Percentiles rank a stretch among this genome's conserved stretches.
Conservation (phyloP, 2,329 filamentous ascomycete species). For the Talaromyces albobiverticillius region DNA sequence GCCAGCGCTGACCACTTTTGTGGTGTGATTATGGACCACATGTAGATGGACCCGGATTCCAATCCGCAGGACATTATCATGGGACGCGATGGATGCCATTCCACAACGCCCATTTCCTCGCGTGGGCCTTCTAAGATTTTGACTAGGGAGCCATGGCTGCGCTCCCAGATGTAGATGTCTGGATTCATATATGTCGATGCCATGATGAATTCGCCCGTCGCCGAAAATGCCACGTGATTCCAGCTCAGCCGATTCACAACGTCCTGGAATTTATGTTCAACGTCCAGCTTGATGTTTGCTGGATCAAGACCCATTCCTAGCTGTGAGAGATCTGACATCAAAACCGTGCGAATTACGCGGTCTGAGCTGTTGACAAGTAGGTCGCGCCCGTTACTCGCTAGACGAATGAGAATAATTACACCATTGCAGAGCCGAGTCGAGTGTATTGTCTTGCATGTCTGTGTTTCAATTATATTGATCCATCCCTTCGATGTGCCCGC, state of each 20-base stretch:
- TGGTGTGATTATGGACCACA: constrained; percentile 92
- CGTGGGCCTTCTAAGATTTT: constrained; percentile 96
- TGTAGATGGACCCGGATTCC: constrained; percentile 88
- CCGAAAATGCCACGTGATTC: constrained; percentile 96
- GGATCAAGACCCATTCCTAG: constrained; percentile 64
- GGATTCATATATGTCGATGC: constrained; percentile 98
- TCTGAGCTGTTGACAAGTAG: constrained; percentile 91
- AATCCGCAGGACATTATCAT: constrained; percentile 88
- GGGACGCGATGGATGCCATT: constrained; percentile 90
- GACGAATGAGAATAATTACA: constrained; percentile 80
- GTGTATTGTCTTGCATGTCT: constrained; percentile 78
- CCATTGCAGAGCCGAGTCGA: constrained; percentile 84
- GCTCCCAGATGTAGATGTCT: constrained; percentile 97
- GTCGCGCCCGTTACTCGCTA: constrained; percentile 80
- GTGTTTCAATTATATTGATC: constrained; percentile 88
- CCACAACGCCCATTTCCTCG: constrained; percentile 92
- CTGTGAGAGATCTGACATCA: constrained; percentile 70
- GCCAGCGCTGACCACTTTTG: constrained; percentile 97
- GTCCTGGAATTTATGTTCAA: constrained; percentile 98
- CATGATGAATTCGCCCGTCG: constrained; percentile 90
- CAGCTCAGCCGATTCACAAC: constrained; percentile 91
- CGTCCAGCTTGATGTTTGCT: constrained; percentile 80
- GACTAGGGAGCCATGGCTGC: constrained; percentile 86
- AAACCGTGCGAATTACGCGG: constrained; percentile 88
- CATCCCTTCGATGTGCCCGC: constrained; percentile 93